Evolutionary conservation across 208 protist species (phyloP).

Genomic region (Trypanosoma scelopori): DNA sequence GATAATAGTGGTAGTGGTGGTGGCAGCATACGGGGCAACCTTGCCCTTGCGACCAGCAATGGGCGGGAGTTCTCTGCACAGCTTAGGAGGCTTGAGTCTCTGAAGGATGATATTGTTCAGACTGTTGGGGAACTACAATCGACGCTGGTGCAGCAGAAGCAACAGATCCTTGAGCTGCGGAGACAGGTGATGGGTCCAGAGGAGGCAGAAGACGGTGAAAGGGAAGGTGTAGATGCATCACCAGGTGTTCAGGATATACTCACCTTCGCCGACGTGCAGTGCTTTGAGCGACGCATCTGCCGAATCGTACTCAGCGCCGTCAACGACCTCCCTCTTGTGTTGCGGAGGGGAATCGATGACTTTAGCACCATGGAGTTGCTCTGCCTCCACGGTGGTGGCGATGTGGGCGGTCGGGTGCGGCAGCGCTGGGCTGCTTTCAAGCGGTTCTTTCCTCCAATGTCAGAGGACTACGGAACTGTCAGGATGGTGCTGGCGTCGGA

Average conservation of each 20-base stretch:
- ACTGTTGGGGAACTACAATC: constrained; percentile 20
- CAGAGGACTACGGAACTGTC: constrained; percentile 45
- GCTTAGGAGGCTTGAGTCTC: constrained; percentile 50
- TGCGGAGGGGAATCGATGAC: constrained; percentile 61
- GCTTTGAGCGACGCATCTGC: constrained; percentile 28
- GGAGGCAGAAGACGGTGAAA: neutral
- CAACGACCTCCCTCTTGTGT: constrained; percentile 47
- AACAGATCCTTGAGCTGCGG: constrained; percentile 18
- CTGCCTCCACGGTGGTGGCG: constrained; percentile 19
- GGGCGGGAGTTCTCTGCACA: constrained; percentile 21
- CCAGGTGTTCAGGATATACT: neutral
- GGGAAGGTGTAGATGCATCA: neutral
- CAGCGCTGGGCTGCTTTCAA: constrained; percentile 69
- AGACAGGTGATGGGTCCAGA: neutral
- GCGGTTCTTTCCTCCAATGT: constrained; percentile 52
- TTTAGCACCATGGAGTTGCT: constrained; percentile 66
- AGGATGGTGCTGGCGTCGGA: constrained; percentile 23
- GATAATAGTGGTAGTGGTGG: constrained; percentile 12
- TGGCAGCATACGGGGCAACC: constrained; percentile 7
- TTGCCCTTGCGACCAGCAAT: neutral
- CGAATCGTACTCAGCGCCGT: constrained; percentile 14
- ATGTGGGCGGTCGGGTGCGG: constrained; percentile 9
- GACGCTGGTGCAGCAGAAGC: constrained; percentile 13
- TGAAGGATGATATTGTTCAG: constrained; percentile 43
- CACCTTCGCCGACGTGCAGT: constrained; percentile 3